Evolutionary conservation across 805 yeast species (phyloP).

Genomic region (Saccharomycopsis fermentans): DNA sequence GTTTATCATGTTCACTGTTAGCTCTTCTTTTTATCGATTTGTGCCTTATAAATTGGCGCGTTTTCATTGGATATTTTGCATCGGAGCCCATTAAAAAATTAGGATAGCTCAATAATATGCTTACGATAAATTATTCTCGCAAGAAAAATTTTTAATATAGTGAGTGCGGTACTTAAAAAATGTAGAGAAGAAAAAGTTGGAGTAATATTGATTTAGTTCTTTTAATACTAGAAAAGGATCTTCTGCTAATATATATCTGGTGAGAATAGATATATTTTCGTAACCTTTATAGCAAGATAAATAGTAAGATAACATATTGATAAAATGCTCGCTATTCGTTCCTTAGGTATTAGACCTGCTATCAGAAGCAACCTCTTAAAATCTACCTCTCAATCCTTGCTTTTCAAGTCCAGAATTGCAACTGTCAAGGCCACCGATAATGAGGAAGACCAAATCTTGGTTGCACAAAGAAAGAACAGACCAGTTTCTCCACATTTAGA

Average conservation of each 20-base stretch:
- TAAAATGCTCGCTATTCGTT: background rate
- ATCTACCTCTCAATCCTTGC: background rate
- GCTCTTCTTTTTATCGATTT: background rate
- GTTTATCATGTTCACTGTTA: background rate
- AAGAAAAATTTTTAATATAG: background rate
- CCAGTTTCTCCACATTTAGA: constrained; percentile 86
- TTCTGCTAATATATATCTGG: no score
- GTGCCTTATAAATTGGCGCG: background rate
- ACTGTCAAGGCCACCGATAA: constrained; percentile 46
- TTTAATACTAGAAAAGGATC: no score
- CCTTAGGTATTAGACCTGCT: background rate
- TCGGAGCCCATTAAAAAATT: background rate
- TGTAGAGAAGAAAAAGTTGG: background rate
- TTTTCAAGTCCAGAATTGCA: constrained; percentile 3
- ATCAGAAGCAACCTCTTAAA: background rate
- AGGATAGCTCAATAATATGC: background rate
- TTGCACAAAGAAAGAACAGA: constrained; percentile 76
- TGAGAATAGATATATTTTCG: no score
- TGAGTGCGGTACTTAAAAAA: background rate
- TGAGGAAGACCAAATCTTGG: constrained; percentile 59
- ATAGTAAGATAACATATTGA: no score
- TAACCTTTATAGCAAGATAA: no score
- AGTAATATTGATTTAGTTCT: background rate
- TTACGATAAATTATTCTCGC: background rate
- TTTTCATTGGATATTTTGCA: background rate